A percentile compares a stretch with the other conserved stretches of the same genome.
These are phyloP conservation scores for Candida ficus DNA, from an alignment of 805 yeast species.

Conservation along the genomic window DNA sequence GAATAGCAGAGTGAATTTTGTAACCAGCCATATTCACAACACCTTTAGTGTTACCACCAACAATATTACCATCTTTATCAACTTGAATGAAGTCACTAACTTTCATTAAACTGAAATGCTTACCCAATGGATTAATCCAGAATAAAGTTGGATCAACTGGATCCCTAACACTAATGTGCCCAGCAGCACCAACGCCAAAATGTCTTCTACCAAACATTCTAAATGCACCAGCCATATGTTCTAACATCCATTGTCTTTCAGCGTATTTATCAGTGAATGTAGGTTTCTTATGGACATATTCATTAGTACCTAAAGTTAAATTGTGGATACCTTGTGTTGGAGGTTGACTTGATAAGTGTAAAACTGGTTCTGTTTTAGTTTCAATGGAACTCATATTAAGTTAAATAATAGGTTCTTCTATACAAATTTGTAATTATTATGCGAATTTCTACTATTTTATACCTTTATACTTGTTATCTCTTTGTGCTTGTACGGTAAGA, in stretches of 20 bases:
- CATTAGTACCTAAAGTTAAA: constrained; percentile 44
- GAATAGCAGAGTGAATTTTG: constrained; percentile 62
- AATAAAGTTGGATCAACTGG: constrained; percentile 77
- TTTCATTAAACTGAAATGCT: constrained; percentile 58
- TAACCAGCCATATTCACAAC: constrained; percentile 67
- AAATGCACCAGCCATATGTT: constrained; percentile 85
- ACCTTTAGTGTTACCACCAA: constrained; percentile 48
- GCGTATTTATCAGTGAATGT: constrained; percentile 41
- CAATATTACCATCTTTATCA: constrained; percentile 56
- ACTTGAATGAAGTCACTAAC: constrained; percentile 61
- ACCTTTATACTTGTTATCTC: too few species aligned
- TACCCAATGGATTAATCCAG: constrained; percentile 88
- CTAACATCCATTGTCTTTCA: constrained; percentile 50
- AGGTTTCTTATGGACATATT: constrained; percentile 48
- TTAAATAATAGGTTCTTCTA: too few species aligned
- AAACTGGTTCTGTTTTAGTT: neutral
- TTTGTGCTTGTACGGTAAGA: too few species aligned
- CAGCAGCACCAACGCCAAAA: constrained; percentile 73
- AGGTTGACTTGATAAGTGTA: constrained; percentile 3
- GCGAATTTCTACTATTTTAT: too few species aligned
- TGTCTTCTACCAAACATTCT: constrained; percentile 77
- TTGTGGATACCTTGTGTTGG: constrained; percentile 52
- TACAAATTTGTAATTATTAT: too few species aligned
- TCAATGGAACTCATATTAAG: constrained; percentile 1
- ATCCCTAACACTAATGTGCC: constrained; percentile 82